Percentiles rank a stretch among this genome's conserved stretches.
Conservation (phyloP, 805 yeast genomes). For the Metschnikowia lochheadii region DNA sequence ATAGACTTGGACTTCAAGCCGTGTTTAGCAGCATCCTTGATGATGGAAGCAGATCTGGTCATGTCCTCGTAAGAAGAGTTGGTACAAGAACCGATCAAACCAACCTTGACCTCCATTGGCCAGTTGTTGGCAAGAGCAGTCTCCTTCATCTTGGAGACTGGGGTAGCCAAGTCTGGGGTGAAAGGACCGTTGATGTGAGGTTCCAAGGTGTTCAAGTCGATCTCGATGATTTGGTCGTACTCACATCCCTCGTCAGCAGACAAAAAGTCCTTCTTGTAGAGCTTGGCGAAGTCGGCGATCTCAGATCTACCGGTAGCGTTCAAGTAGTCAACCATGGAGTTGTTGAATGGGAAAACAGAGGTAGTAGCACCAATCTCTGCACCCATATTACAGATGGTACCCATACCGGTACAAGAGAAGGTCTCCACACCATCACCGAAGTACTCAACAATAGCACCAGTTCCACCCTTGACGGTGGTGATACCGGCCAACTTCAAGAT, state of each 20-base stretch:
- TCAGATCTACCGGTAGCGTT: conserved; percentile 80
- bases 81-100: conserved; percentile 97
- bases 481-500: conserved; percentile 90
- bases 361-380: conserved; percentile 99
- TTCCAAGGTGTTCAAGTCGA: conserved; percentile 83
- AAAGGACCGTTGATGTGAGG: conserved; percentile 98
- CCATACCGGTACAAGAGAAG: conserved; percentile 98
- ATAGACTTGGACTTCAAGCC: conserved; percentile 91
- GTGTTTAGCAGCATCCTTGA: conserved; percentile 82
- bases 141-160: conserved; percentile 80
- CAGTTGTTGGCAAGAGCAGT: conserved; percentile 81
- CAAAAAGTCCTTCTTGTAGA: conserved; percentile 60
- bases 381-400: conserved; percentile 99
- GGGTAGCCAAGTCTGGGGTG: conserved; percentile 97
- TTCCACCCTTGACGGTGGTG: conserved; percentile 96
- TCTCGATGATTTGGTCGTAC: conserved; percentile 90
- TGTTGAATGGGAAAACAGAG: conserved; percentile 94
- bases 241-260: conserved; percentile 89
- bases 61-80: conserved; percentile 98
- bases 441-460: conserved; percentile 94
- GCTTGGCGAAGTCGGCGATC: conserved; percentile 75
- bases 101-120: conserved; percentile 92
- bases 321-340: conserved; percentile 82
- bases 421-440: conserved; percentile 93
- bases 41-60: conserved; percentile 93